Evolutionary conservation across 1,284 basidiomycete genomes (phyloP).

Genomic region (Ceratobasidium sp.): DNA sequence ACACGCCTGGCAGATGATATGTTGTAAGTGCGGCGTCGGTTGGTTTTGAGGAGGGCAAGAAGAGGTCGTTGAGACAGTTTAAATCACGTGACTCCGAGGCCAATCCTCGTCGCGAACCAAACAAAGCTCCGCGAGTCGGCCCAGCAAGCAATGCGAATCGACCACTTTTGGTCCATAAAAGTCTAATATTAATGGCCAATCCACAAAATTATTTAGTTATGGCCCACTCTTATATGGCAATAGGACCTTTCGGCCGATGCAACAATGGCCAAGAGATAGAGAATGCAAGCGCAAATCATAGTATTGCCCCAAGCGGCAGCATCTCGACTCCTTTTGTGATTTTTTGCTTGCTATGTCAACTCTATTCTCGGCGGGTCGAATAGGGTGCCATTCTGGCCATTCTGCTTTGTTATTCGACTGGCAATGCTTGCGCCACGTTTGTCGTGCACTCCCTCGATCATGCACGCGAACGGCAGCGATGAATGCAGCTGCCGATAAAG

Average conservation of each 20-base stretch:
- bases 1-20: neutral
- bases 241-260: no score
- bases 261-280: no score
- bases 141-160: neutral
- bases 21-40: neutral
- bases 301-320: no score
- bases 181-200: no score
- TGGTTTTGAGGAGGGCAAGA: neutral
- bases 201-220: no score
- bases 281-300: no score
- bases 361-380: neutral
- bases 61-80: neutral
- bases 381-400: neutral
- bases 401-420: neutral
- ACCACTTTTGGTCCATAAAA: no score
- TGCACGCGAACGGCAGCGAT: neutral
- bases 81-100: constrained; percentile 16
- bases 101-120: constrained; percentile 2
- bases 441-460: neutral
- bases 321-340: no score
- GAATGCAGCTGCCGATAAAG: no score
- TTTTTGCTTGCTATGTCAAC: neutral
- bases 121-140: neutral
- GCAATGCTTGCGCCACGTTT: constrained; percentile 8
- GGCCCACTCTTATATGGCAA: no score